Percentiles rank a stretch among this genome's conserved stretches.
phyloP scores from a whole-genome alignment of 179 eudicot species.

The Beta lomatogona region DNA sequence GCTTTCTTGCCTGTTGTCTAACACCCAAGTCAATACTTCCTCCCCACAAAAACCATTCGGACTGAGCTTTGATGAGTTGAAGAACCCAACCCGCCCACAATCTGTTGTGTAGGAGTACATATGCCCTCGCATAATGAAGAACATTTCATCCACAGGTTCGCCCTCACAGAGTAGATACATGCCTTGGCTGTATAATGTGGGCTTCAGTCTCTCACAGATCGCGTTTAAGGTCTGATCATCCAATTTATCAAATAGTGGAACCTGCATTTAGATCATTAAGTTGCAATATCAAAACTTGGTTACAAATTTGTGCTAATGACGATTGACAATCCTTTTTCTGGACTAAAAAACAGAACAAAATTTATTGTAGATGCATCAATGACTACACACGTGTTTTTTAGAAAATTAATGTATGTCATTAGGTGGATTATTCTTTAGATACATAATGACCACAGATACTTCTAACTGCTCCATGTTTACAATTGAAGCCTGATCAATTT shows the following conservation, averaged over 20 bases:
- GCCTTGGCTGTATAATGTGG: constrained; percentile 38
- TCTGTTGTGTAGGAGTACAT: constrained; percentile 36
- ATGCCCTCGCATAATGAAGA: constrained; percentile 41
- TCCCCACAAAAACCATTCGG: constrained; percentile 53
- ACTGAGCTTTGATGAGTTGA: constrained; percentile 35
- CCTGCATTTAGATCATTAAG: constrained; percentile 22
- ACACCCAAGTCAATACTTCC: constrained; percentile 46
- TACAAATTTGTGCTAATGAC: too few species aligned
- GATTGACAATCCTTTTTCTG: too few species aligned
- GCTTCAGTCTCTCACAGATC: constrained; percentile 45
- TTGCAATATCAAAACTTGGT: too few species aligned
- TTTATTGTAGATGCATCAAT: too few species aligned
- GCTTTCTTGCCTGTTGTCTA: constrained; percentile 28
- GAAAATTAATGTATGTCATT: too few species aligned
- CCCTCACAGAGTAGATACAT: constrained; percentile 38
- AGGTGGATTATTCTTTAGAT: too few species aligned
- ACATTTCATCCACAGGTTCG: constrained; percentile 17
- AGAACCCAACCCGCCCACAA: constrained; percentile 31
- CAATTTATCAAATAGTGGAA: constrained; percentile 45
- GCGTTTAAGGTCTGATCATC: constrained; percentile 45
- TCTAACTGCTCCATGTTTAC: too few species aligned
- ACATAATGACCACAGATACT: too few species aligned
- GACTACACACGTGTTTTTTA: too few species aligned
- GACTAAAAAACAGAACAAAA: too few species aligned
- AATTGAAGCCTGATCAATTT: too few species aligned